Base-by-base conservation (phyloP, 371 early-diverging fungal genomes). In the Saksenaea vasiformis region DNA sequence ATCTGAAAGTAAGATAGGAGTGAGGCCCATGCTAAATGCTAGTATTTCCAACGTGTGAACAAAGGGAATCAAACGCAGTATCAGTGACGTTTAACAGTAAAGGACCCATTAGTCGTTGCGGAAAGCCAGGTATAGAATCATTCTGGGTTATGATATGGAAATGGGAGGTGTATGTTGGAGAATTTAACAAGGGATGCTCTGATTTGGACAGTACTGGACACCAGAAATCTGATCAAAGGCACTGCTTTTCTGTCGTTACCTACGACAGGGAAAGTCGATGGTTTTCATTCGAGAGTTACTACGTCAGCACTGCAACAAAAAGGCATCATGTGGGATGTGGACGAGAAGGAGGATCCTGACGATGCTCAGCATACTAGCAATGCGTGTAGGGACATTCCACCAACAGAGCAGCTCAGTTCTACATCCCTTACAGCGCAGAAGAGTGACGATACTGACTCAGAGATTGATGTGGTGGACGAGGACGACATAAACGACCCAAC, bases 311-410 rank as follows among this genome's bases (percentile, higher is more conserved):
- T 22, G 24, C 51, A 47, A 47, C 51, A 47, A 22, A 47, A 47
- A 47, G 51, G 51, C 51, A 5, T 47, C 51, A 47, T 47, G 51
- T 22, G 51, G 51, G 51, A 47, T 47, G n/a, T 47, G 51, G 51
- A 22, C 24, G 51, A 47, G 24, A 47, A 47, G 51, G 51, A 47
- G n/a, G 51, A 47, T 47, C 51, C 51, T 47, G 51, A 47, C 51
- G 51, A 47, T 47, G 51, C 51, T 47, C 51, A 47, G 51, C 22
- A 8, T 22, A 22, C 51, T 22, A 22, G 22, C 22, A 10, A 22
- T 47, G 24, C 22, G 51, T 19, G 10, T 22, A 22, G 19, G n/a
- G 51, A 47, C 51, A 47, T 10, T 47, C 22, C 19, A 47, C 9
- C 51, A 22, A 22, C 10, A 22, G 51, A 22, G 7, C 51, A 47